Evolutionary conservation across 306 rosid genomes (phyloP).

Genomic region (Citrullus mucosospermus): DNA sequence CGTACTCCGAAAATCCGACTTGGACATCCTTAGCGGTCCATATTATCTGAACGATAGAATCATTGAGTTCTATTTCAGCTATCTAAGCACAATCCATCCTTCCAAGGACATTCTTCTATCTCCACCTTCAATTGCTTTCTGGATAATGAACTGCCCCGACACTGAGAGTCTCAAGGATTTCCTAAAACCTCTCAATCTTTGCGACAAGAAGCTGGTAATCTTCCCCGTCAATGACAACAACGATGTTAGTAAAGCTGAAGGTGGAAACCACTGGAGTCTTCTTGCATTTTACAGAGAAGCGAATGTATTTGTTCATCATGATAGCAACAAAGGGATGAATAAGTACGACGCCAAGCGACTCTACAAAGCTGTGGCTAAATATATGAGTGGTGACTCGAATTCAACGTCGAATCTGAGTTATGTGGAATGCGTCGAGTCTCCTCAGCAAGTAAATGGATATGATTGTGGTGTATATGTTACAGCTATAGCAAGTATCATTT

Average conservation of each 20-base stretch:
- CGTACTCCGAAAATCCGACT: conserved; percentile 65
- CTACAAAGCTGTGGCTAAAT: conserved; percentile 37
- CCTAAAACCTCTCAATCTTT: conserved; percentile 60
- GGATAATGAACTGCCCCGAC: conserved; percentile 58
- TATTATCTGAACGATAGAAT: conserved; percentile 67
- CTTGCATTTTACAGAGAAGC: conserved; percentile 49
- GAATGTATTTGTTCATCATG: conserved; percentile 65
- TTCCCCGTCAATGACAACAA: conserved; percentile 75
- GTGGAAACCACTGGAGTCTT: conserved; percentile 92
- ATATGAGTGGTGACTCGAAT: conserved; percentile 17
- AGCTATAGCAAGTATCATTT: conserved; percentile 54
- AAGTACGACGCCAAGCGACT: conserved; percentile 38
- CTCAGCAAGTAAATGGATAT: conserved; percentile 56
- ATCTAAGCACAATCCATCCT: conserved; percentile 36
- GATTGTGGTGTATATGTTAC: conserved; percentile 81
- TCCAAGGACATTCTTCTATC: conserved; percentile 40
- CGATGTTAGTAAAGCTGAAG: conserved; percentile 52
- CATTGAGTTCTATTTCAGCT: conserved; percentile 69
- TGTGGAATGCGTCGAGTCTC: conserved; percentile 44
- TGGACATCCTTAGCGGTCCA: conserved; percentile 65
- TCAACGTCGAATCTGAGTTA: conserved; percentile 22
- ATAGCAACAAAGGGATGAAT: conserved; percentile 39
- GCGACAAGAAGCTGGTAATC: conserved; percentile 38
- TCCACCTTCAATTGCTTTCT: conserved; percentile 83
- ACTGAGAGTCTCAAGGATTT: conserved; percentile 38